A percentile compares a stretch with the other conserved stretches of the same genome.
Evolutionary conservation across 164 flowering plant genomes (phyloP).

Genomic region (Magnolia changhungtana): DNA sequence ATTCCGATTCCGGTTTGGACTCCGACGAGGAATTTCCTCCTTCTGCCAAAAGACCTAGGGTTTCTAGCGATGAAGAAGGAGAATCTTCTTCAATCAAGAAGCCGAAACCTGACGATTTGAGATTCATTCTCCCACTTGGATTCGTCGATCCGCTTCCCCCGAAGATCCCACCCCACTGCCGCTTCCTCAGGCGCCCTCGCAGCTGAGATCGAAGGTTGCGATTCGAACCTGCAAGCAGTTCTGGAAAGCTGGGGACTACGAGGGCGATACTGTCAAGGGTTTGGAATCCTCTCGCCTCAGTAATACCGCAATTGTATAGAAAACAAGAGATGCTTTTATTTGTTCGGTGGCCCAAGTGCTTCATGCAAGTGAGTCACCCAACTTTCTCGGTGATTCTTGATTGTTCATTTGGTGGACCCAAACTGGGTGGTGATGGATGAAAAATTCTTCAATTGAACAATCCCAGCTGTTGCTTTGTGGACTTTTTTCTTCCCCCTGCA

Average conservation of each 20-base stretch:
- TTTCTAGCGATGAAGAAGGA: background rate
- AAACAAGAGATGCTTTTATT: too few relatives aligned
- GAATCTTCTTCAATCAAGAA: background rate
- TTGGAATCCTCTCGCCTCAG: constrained; percentile 12
- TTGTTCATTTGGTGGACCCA: too few relatives aligned
- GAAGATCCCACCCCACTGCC: background rate
- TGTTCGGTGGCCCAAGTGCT: too few relatives aligned
- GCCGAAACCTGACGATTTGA: constrained; percentile 8
- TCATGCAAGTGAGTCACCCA: too few relatives aligned
- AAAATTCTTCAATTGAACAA: background rate
- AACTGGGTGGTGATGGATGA: background rate
- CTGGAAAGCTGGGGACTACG: constrained; percentile 93
- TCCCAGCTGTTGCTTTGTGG: too few relatives aligned
- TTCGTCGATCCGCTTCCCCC: constrained; percentile 20
- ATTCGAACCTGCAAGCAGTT: constrained; percentile 48
- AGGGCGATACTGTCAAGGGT: constrained; percentile 30
- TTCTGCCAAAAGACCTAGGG: background rate
- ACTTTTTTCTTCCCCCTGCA: too few relatives aligned
- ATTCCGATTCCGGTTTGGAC: background rate
- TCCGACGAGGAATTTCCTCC: background rate
- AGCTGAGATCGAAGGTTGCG: background rate
- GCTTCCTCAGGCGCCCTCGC: background rate
- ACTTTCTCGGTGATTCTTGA: too few relatives aligned
- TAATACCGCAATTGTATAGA: background rate
- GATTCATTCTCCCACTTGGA: constrained; percentile 16